Evolutionary conservation across 2,329 filamentous ascomycete species (phyloP).

Genomic region (Colletotrichum cereale): DNA sequence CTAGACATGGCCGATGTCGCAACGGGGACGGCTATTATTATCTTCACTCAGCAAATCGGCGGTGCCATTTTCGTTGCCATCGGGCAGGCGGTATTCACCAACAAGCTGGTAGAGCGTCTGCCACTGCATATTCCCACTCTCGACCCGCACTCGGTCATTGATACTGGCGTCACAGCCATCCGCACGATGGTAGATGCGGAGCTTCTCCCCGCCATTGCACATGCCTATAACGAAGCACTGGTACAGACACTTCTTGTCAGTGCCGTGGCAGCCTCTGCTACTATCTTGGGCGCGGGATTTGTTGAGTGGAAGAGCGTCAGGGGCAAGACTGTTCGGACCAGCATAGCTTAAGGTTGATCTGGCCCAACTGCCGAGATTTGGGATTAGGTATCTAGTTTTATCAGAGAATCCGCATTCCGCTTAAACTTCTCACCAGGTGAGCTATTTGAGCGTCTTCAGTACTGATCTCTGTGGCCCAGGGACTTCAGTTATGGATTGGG

Average conservation of each 20-base stretch:
- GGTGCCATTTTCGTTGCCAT: constrained; percentile 64
- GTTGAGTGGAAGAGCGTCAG: constrained; percentile 70
- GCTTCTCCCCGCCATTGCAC: constrained; percentile 50
- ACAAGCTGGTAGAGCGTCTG: constrained; percentile 57
- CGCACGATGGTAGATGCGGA: constrained; percentile 46
- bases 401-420: not conserved
- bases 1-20: constrained; percentile 58
- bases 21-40: constrained; percentile 59
- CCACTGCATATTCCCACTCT: constrained; percentile 51
- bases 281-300: constrained; percentile 56
- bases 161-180: constrained; percentile 54
- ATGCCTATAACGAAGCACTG: constrained; percentile 60
- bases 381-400: not conserved
- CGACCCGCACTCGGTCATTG: constrained; percentile 49
- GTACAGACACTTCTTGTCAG: constrained; percentile 57
- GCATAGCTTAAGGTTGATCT: constrained; percentile 12
- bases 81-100: constrained; percentile 64
- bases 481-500: not conserved
- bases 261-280: constrained; percentile 58
- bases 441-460: no score
- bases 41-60: constrained; percentile 60
- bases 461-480: not conserved
- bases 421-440: not conserved
- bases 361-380: not conserved
- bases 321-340: constrained; percentile 59